Base-by-base conservation (phyloP, 257 asterid species). In the Ilex asprella region DNA sequence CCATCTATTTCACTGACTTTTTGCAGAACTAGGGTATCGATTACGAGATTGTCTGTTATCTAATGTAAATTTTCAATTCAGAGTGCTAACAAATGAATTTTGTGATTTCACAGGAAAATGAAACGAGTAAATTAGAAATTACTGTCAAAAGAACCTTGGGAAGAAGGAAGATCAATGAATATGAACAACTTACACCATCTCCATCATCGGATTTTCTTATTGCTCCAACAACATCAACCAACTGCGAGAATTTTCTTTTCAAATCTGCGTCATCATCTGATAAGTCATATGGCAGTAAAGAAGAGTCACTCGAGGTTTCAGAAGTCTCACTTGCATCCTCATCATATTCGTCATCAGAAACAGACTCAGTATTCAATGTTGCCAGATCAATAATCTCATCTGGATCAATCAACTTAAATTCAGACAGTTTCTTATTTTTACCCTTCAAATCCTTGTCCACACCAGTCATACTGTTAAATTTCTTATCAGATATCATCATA, bases 331-430 rank as follows among this genome's bases (percentile, higher is more conserved):
- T 83, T 53, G 68, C 86, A 76, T 64, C 60, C 73, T 78, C 97
- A 64, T 78, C 79, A 46, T 79, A 86, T 64, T 76, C 86, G 46
- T 76, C 88, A 62, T 76, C 75, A 41, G 81, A 64, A 62, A 59
- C 61, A 63, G 70, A 60, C 71, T 78, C 83, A 30, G 61, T 53
- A 71, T 63, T 75, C 60, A 89, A 77, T 54, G 67, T 71, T 71
- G 86, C 94, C 10, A 94, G 96, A 80, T 93, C 95, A 69, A 89
- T 75, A 72, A 89, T 78, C 76, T 92, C 96, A 72, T 92, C 96
- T 2, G 97, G 99, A 77, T 92, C 95, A 62, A 80, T 70, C 60
- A 82, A 69, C 70, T 69, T 72, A 52, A 63, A 68, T 63, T 43
- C 77, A 2, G 76, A 59, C 53, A 65, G 76, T 73, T 72, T 77